Evolutionary conservation across 2,329 filamentous ascomycete genomes (phyloP).

Genomic region (Lecanicillium sp.): DNA sequence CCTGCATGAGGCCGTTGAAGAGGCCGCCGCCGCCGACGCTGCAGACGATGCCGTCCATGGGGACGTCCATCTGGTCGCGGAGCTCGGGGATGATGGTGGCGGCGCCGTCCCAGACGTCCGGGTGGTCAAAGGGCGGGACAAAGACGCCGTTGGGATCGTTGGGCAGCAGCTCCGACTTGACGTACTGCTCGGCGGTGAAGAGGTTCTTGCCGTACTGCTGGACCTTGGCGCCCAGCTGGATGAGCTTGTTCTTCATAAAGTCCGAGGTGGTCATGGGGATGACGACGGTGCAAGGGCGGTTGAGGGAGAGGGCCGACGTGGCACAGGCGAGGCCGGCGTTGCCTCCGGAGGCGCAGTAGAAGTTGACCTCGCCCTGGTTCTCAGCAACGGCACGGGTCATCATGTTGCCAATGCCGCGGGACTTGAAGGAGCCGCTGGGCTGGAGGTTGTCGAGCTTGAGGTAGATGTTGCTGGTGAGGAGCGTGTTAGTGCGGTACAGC

Average conservation of each 20-base stretch:
- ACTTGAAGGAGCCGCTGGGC: conserved; percentile 82
- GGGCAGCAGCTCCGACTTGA: conserved; percentile 50
- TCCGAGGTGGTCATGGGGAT: conserved; percentile 59
- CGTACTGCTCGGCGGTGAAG: conserved; percentile 60
- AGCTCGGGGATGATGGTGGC: conserved; percentile 49
- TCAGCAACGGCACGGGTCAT: conserved; percentile 38
- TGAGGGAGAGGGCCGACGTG: conserved; percentile 58
- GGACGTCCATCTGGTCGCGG: conserved; percentile 29
- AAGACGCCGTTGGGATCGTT: conserved; percentile 50
- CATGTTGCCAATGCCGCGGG: conserved; percentile 65
- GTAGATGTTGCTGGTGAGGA: conserved; percentile 57
- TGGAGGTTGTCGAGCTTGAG: conserved; percentile 83
- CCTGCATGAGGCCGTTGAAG: conserved; percentile 67
- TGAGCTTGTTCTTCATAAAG: conserved; percentile 65
- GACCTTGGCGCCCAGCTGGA: conserved; percentile 60
- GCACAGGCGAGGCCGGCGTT: conserved; percentile 82
- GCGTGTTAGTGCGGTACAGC: conserved; percentile 11
- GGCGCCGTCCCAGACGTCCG: conserved; percentile 60
- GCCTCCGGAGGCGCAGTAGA: conserved; percentile 74
- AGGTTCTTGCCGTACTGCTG: conserved; percentile 61
- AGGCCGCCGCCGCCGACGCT: conserved; percentile 76
- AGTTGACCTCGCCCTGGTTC: conserved; percentile 43
- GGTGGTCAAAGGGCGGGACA: conserved; percentile 63
- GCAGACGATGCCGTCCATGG: conserved; percentile 65
- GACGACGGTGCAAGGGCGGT: conserved; percentile 64